Base-by-base conservation (phyloP, 805 yeast genomes). In the Saccharomycopsis synnaedendra region DNA sequence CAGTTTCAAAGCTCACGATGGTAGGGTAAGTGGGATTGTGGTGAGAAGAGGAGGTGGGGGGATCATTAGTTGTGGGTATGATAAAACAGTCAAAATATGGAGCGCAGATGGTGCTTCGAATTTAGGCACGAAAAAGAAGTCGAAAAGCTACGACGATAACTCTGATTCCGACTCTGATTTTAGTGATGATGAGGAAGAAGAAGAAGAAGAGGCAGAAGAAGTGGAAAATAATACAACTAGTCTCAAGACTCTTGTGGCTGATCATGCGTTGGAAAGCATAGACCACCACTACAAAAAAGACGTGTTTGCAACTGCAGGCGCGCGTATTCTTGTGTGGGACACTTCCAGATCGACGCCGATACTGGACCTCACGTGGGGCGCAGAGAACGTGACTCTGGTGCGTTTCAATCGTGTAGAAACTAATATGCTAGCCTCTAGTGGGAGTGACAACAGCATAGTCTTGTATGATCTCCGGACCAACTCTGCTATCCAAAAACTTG, bases 241-340 rank as follows among this genome's bases (percentile, higher is more conserved):
- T 35, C 60, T 80, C 30, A 85, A 85, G 63, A 87, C 96, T 0
- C 93, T 71, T 59, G 66, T 83, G 42, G 95, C 96, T 29, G 89
- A 81, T 30, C 84, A 84, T 60, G 82, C 95, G 2, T 85, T 90
- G 62, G 81, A 78, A 57, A 81, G 90, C 30, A 63, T 93, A 32
- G 97, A 90, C 61, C 95, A 86, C 59, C 97, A 90, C 60, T 73
- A 82, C 47, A 71, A 72, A 6, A 86, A 85, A 32, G 71, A 74
- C 6, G 56, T 74, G 38, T 93, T 93, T 66, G 95, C 85, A 4
- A 89, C 98, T 4, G 97, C 96, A 34, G 97, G 98, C 52, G 85
- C 86, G 0, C 70, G 74, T 11, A 83, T 94, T 48, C 87, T 89
- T 60, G 64, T 94, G n/a, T 93, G 99, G 99, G 95, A 93, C 63